phyloP scores from a whole-genome alignment of 116 monocot genomes.

The Thalassia testudinum region DNA sequence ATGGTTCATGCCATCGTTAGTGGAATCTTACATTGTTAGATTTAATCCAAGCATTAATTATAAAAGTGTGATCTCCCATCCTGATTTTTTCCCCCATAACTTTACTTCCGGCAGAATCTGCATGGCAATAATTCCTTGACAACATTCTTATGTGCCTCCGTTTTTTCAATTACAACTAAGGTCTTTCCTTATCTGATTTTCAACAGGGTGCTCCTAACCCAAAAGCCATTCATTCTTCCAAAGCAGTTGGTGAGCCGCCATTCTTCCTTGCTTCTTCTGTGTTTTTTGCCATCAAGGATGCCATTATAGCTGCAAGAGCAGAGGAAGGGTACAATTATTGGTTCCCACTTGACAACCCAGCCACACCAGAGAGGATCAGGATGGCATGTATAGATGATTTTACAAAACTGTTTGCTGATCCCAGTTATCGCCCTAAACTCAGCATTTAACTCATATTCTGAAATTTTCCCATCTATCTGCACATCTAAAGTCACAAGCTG shows the following conservation, averaged over 20 bases:
- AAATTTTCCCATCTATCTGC: too few species aligned
- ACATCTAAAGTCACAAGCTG: too few species aligned
- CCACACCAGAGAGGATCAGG: conserved; percentile 87
- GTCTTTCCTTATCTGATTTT: background rate
- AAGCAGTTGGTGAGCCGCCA: conserved; percentile 95
- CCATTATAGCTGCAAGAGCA: conserved; percentile 66
- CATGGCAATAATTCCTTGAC: too few species aligned
- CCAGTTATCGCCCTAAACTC: conserved; percentile 55
- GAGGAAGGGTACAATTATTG: conserved; percentile 61
- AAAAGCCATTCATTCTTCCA: conserved; percentile 88
- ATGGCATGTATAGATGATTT: conserved; percentile 86
- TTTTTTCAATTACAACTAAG: too few species aligned
- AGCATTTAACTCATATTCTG: too few species aligned
- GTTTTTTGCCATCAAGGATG: conserved; percentile 80
- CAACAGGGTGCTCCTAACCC: conserved; percentile 69
- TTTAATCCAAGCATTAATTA: too few species aligned
- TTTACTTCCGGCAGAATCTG: too few species aligned
- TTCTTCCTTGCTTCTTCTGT: conserved; percentile 85
- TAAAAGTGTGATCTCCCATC: too few species aligned
- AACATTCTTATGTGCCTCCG: too few species aligned
- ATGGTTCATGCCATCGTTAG: too few species aligned
- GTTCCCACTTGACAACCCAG: conserved; percentile 89
- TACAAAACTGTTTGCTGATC: conserved; percentile 38
- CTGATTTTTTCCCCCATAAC: too few species aligned
- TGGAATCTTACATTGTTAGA: too few species aligned